Evolutionary conservation across 129 eudicot genomes (phyloP).

Genomic region (Flaveria brownii): DNA sequence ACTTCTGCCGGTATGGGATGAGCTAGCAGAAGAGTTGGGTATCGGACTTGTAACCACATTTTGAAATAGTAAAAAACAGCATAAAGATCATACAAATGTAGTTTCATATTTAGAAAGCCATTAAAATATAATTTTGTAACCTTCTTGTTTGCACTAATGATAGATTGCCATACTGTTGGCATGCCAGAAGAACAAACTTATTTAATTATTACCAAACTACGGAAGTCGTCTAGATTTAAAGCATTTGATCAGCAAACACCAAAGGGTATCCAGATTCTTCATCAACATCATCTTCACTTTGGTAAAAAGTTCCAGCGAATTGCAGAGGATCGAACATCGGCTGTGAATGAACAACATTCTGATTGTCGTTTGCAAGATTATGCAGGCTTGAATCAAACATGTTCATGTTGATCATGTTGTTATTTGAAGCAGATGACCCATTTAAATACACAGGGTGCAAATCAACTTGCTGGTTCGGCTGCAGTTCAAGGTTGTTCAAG

Average conservation of each 20-base stretch:
- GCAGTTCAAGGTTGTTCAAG: constrained; percentile 5
- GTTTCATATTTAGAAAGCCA: constrained; percentile 25
- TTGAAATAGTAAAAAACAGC: constrained; percentile 29
- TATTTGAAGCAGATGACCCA: constrained; percentile 44
- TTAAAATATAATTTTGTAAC: constrained; percentile 3
- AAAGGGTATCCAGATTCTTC: constrained; percentile 42
- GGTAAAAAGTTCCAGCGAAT: constrained; percentile 15
- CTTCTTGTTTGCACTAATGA: constrained; percentile 1
- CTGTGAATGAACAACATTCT: neutral
- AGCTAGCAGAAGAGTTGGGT: constrained; percentile 94
- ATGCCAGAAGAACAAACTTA: constrained; percentile 13
- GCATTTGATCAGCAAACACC: constrained; percentile 45
- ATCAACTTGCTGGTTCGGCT: constrained; percentile 8
- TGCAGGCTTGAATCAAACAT: constrained; percentile 22
- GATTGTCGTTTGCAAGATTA: constrained; percentile 14
- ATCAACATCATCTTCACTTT: constrained; percentile 19
- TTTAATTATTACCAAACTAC: neutral
- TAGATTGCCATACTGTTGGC: constrained; percentile 16
- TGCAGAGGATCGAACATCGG: constrained; percentile 41
- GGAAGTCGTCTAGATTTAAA: constrained; percentile 12
- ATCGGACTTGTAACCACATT: constrained; percentile 87
- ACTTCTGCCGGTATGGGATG: constrained; percentile 94
- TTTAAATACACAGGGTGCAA: constrained; percentile 44
- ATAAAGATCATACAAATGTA: constrained; percentile 14
- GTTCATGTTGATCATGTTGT: constrained; percentile 28